Evolutionary conservation across 2,329 filamentous ascomycete species (phyloP).

Genomic region (Aspergillus fumigatus): DNA sequence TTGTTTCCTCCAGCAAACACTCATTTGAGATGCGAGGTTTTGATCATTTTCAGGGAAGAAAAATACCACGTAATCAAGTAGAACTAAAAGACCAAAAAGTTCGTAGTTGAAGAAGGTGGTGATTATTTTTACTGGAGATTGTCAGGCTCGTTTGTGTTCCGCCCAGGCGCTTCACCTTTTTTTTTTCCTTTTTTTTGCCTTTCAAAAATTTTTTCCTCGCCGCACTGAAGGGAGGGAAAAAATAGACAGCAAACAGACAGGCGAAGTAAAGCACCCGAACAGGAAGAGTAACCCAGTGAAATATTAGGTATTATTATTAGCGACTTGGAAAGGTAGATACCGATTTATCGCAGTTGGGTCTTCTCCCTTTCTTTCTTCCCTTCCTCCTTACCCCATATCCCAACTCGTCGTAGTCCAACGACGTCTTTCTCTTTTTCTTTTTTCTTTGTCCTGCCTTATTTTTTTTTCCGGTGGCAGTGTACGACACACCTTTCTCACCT

Average conservation of each 20-base stretch:
- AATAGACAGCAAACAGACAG: background rate
- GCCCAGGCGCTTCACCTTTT: background rate
- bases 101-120: background rate
- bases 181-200: background rate
- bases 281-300: background rate
- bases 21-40: background rate
- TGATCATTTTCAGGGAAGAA: background rate
- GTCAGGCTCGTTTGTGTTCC: background rate
- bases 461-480: background rate
- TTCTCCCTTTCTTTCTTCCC: background rate
- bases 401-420: background rate
- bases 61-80: background rate
- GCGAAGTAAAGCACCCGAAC: background rate
- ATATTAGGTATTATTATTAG: background rate
- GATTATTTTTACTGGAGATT: background rate
- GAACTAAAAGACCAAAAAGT: background rate
- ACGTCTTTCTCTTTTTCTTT: background rate
- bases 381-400: background rate
- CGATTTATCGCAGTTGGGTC: background rate
- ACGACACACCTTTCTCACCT: background rate
- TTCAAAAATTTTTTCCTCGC: background rate
- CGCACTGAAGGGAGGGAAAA: background rate
- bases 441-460: background rate
- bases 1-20: background rate
- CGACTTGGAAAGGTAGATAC: background rate